Evolutionary conservation across 1,139 yeast genomes (phyloP).

Genomic region (Yarrowia galli): DNA sequence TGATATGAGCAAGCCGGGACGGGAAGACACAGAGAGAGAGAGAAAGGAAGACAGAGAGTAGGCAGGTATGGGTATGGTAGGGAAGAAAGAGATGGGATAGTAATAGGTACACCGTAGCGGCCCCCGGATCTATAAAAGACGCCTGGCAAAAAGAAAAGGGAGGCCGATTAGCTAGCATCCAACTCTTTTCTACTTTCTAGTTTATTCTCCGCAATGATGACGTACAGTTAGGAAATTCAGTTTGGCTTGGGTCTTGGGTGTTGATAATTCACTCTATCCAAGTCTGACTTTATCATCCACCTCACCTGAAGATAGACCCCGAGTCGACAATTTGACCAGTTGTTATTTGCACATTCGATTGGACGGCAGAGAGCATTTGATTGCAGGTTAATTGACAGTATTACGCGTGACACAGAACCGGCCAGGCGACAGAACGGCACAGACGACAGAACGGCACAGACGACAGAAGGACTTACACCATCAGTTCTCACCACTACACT

Average conservation of each 20-base stretch:
- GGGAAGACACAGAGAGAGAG: no score
- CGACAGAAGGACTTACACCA: no score
- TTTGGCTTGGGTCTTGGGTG: conserved; percentile 21
- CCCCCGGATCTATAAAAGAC: no score
- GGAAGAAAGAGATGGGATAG: no score
- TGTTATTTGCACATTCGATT: neutral
- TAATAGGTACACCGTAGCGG: no score
- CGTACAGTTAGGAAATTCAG: conserved; percentile 6
- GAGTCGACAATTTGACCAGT: neutral
- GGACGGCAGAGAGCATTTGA: neutral
- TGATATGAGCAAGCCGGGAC: neutral
- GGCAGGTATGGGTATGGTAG: no score
- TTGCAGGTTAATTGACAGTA: no score
- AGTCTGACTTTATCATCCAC: conserved; percentile 29
- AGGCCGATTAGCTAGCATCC: neutral
- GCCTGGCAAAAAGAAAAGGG: neutral
- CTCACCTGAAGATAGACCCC: neutral
- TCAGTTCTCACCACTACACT: neutral
- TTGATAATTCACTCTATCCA: conserved; percentile 30
- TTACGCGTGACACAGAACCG: no score
- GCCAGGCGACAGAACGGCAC: no score
- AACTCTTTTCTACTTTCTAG: neutral
- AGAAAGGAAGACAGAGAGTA: no score
- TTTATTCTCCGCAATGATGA: conserved; percentile 8
- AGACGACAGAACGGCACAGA: neutral